Conservation (phyloP, 2,329 filamentous ascomycete genomes). For the Stachybotrys chartarum region DNA sequence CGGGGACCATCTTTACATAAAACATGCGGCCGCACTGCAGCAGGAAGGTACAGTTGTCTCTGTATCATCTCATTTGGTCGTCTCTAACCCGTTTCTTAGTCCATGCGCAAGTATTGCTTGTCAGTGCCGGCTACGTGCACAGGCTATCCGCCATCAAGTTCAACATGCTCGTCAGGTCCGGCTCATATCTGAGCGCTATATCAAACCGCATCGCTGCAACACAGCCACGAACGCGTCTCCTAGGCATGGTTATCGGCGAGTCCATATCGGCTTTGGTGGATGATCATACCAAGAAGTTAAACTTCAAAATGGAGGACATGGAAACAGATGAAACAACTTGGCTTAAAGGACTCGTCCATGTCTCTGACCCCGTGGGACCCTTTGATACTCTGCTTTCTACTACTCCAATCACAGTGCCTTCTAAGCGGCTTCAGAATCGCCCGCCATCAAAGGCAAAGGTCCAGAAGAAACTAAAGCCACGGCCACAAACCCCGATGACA, state of each 20-base stretch:
- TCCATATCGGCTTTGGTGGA: slow-evolving; percentile 56
- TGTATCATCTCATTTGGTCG: not conserved
- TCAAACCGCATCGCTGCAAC: slow-evolving; percentile 80
- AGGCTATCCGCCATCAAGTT: slow-evolving; percentile 60
- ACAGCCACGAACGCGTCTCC: slow-evolving; percentile 66
- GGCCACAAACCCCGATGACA: slow-evolving; percentile 12
- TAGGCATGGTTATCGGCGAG: slow-evolving; percentile 85
- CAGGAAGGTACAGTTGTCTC: slow-evolving; percentile 65
- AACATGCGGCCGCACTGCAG: slow-evolving; percentile 73
- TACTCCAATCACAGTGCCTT: not conserved
- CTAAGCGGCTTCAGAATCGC: slow-evolving; percentile 1
- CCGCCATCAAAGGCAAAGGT: slow-evolving; percentile 1
- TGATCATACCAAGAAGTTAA: slow-evolving; percentile 64
- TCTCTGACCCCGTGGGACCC: slow-evolving; percentile 57
- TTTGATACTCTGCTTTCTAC: slow-evolving; percentile 39
- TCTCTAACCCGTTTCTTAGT: slow-evolving; percentile 38
- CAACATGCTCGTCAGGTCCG: slow-evolving; percentile 61
- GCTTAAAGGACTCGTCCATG: slow-evolving; percentile 60
- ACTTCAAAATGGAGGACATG: slow-evolving; percentile 78
- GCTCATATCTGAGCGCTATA: slow-evolving; percentile 66
- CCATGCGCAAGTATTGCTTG: slow-evolving; percentile 70
- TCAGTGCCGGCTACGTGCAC: slow-evolving; percentile 70
- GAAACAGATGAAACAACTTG: slow-evolving; percentile 64
- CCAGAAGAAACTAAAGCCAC: slow-evolving; percentile 14
- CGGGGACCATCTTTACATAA: slow-evolving; percentile 80